Percentiles rank a stretch among this genome's conserved stretches.
Evolutionary conservation across 2,329 filamentous ascomycete species (phyloP).

Genomic region (Parascedosporium putredinis): DNA sequence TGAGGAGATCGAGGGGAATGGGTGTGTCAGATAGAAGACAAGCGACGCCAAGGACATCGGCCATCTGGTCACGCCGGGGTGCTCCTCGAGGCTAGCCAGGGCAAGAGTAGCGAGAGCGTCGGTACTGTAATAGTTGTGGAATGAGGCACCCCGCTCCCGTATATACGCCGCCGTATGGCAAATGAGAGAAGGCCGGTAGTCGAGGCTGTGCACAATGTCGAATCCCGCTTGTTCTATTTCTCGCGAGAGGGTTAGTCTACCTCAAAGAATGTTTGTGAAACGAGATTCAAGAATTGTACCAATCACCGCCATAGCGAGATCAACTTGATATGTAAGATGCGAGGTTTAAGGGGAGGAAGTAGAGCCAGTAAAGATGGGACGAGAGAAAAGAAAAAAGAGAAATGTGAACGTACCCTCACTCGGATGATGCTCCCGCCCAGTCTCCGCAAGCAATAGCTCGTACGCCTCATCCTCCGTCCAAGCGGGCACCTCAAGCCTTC

Average conservation of each 20-base stretch:
- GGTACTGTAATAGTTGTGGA: constrained; percentile 1
- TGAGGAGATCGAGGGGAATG: constrained; percentile 5
- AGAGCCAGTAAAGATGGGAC: neutral
- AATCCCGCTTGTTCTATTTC: neutral
- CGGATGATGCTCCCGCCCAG: neutral
- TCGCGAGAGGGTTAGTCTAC: no score
- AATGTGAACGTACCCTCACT: constrained; percentile 1
- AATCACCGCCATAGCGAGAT: no score
- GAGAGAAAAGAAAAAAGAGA: neutral
- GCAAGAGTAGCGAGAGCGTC: neutral
- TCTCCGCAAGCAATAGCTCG: constrained; percentile 3
- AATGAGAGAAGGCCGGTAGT: neutral
- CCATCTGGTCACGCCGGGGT: constrained; percentile 3
- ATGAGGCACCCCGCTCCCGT: neutral
- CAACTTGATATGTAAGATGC: no score
- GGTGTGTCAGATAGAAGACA: neutral
- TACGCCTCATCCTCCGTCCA: constrained; percentile 4
- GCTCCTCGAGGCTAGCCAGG: neutral
- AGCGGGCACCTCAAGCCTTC: neutral
- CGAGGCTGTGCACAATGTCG: neutral
- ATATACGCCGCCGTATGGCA: neutral
- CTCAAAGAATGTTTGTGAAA: no score
- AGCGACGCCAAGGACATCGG: neutral
- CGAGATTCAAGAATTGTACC: no score
- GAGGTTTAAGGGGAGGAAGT: no score